Base-by-base conservation (phyloP, 192 early-diverging fungal genomes). In the Lunasporangiospora selenospora region DNA sequence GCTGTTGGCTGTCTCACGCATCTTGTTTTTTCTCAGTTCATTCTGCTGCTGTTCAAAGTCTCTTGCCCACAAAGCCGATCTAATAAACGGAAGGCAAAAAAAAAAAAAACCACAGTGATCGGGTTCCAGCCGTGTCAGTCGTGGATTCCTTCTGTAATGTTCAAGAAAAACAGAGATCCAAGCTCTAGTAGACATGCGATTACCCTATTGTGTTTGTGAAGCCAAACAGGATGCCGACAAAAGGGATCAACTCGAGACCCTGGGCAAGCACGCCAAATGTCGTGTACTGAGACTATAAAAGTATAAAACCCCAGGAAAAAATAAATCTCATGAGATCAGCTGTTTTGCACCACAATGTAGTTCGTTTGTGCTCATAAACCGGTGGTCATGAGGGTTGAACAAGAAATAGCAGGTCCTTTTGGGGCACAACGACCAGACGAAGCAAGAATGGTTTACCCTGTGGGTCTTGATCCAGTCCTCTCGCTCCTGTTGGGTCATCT, bases 181-280 rank as follows among this genome's bases (percentile, higher is more conserved):
- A 21, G 10, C 12, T 48, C 3, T 45, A 29, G 38, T 23, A 5
- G 13, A 13, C 11, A 2, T 39, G 8, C 24, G 21, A 62, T 77
- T 76, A 82, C 80, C 80, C 80, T 58, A 82, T 75, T 21, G 75
- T 67, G 57, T 79, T 82, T 33, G 80, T 79, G 46, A 75, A 82
- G n/a, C 59, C 62, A 77, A 82, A 82, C 41, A 78, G 36, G 58
- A 75, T 77, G 2, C 80, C 80, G 21, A 67, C 45, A 56, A 78
- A 67, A 13, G 80, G 80, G 39, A 82, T 46, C 67, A 78, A 58
- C 58, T 82, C 80, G 27, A 82, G 62, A 16, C 69, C 75, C 29
- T 64, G 62, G 11, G 80, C 77, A 39, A 82, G 71, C 32, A 82
- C 57, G 19, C 80, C 75, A 54, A 82, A 82, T 0, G 58, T 54